Evolutionary conservation across 495 filamentous ascomycete species (phyloP).

Genomic region (Aspergillus funiculosus): DNA sequence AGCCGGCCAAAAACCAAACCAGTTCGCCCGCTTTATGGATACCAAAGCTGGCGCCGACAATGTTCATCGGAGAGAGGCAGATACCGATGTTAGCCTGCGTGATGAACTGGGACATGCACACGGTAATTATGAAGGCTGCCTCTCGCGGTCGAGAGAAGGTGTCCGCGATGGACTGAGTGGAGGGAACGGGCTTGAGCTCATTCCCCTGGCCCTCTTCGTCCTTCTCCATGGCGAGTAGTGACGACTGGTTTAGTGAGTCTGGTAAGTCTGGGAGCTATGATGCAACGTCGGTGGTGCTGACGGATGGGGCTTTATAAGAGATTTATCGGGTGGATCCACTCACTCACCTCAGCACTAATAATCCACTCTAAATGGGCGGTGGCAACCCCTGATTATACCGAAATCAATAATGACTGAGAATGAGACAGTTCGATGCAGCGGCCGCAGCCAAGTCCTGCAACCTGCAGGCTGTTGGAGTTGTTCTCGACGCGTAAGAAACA

Average conservation of each 20-base stretch:
- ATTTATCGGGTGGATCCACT: no score
- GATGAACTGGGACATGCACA: constrained; percentile 35
- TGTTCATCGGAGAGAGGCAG: constrained; percentile 35
- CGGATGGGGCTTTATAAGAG: no score
- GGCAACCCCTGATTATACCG: no score
- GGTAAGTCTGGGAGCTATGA: no score
- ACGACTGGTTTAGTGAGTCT: not conserved
- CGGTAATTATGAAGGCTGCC: constrained; percentile 23
- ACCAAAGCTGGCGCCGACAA: constrained; percentile 44
- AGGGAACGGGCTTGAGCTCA: constrained; percentile 13
- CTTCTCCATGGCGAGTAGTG: constrained; percentile 2
- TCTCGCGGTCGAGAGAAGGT: constrained; percentile 23
- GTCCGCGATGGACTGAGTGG: constrained; percentile 21
- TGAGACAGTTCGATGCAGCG: no score
- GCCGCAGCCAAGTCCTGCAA: no score
- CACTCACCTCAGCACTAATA: no score
- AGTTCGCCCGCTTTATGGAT: constrained; percentile 34
- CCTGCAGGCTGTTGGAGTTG: no score
- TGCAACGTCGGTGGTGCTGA: no score
- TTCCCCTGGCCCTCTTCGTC: not conserved
- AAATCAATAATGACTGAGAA: no score
- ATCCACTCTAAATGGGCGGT: no score
- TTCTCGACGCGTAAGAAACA: no score
- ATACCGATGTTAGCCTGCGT: constrained; percentile 28
- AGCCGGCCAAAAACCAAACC: constrained; percentile 54